A percentile compares a stretch with the other conserved stretches of the same genome.
phyloP scores from a whole-genome alignment of 371 early-diverging fungal genomes.

The Mucor saturninus region DNA sequence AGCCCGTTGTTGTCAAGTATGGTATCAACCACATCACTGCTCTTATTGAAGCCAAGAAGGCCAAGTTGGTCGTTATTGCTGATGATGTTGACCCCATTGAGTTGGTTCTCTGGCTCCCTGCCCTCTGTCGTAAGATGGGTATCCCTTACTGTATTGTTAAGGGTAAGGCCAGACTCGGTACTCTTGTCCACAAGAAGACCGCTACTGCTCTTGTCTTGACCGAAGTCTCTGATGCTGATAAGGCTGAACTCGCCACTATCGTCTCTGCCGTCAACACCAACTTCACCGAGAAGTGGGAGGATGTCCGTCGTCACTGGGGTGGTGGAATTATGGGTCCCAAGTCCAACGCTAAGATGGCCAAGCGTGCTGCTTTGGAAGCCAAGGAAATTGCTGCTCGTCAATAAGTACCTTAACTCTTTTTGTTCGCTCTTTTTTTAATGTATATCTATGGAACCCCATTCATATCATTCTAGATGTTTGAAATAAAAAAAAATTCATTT shows the following conservation, averaged over 20 bases:
- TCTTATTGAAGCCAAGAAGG: constrained; percentile 98
- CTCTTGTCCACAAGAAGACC: constrained; percentile 99
- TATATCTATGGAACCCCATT: constrained; percentile 3
- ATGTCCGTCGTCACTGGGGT: constrained; percentile 93
- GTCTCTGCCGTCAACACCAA: constrained; percentile 93
- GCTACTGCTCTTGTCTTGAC: constrained; percentile 96
- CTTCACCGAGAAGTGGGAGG: constrained; percentile 92
- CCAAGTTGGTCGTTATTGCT: constrained; percentile 98
- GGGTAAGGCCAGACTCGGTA: constrained; percentile 97
- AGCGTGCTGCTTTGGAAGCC: constrained; percentile 78
- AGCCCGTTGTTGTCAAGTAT: constrained; percentile 97
- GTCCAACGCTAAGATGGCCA: constrained; percentile 82
- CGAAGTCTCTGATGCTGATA: constrained; percentile 96
- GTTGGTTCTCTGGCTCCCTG: constrained; percentile 98
- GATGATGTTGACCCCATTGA: constrained; percentile 99
- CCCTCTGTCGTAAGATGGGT: constrained; percentile 99
- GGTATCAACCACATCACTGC: constrained; percentile 99
- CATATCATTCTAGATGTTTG: neutral
- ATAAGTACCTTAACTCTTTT: constrained; percentile 26
- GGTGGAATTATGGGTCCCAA: constrained; percentile 96
- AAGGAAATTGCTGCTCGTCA: constrained; percentile 66
- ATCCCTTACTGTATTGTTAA: constrained; percentile 99
- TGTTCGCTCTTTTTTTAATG: constrained; percentile 1
- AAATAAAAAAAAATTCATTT: neutral
- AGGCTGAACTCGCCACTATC: constrained; percentile 86